These are phyloP conservation scores for Aspergillus caelatus DNA, from an alignment of 2,329 filamentous ascomycete species.

Conservation along the genomic window DNA sequence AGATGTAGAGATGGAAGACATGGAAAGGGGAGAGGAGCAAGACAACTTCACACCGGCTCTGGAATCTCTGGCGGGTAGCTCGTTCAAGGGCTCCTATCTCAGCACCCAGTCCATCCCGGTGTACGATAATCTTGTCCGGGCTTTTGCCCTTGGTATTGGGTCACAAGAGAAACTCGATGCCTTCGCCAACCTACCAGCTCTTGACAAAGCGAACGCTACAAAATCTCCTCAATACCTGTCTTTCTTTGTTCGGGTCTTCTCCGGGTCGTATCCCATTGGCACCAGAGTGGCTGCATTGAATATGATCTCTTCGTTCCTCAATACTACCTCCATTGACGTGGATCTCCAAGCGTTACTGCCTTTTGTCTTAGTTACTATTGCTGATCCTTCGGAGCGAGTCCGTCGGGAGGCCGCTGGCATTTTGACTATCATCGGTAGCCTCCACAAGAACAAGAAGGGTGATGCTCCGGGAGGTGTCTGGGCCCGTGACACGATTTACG, in stretches of 20 bases:
- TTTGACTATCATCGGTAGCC: constrained; percentile 57
- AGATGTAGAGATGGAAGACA: constrained; percentile 56
- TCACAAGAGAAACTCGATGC: constrained; percentile 33
- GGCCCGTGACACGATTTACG: constrained; percentile 69
- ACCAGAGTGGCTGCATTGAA: constrained; percentile 71
- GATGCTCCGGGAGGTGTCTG: constrained; percentile 49
- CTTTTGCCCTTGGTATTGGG: constrained; percentile 38
- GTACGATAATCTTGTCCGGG: constrained; percentile 42
- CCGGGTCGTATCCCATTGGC: constrained; percentile 68
- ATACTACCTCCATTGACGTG: constrained; percentile 50
- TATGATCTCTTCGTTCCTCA: constrained; percentile 60
- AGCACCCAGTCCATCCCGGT: constrained; percentile 32
- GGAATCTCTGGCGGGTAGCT: constrained; percentile 32
- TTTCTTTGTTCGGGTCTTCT: constrained; percentile 77
- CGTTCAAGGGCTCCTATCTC: constrained; percentile 43
- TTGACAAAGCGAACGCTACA: constrained; percentile 48
- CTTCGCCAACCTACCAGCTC: constrained; percentile 43
- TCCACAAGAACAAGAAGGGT: constrained; percentile 53
- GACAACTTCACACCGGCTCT: constrained; percentile 37
- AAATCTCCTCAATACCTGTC: constrained; percentile 70
- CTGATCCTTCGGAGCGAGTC: constrained; percentile 74
- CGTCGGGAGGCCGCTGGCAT: constrained; percentile 74
- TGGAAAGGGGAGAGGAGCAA: constrained; percentile 27
- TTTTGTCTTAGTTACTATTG: constrained; percentile 74
- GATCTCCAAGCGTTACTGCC: constrained; percentile 83